Evolutionary conservation across 495 filamentous ascomycete genomes (phyloP), one percentile per base, ranked within the genome.

Genomic region (Aspergillus affinis): DNA sequence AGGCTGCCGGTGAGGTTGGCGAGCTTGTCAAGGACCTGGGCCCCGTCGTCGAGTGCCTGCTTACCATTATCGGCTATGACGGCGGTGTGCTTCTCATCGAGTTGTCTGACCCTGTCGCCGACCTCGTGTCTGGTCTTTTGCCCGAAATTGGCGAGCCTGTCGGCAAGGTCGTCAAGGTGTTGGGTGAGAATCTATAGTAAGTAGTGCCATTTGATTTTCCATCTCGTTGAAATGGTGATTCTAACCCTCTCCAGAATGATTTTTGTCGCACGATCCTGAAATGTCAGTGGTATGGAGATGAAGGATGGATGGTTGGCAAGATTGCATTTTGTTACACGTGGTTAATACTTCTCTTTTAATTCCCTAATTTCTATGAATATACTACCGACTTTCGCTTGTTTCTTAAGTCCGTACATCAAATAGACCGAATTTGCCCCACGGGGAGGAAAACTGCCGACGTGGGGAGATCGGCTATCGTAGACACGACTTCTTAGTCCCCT

Each of bases 21-120:
- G 64, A 60, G 15, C 61, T 71, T 23, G 8, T 71, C 58, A 29
- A 53, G 0, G 65, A 66, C 27, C 49, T 71, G 9, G 65, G 62
- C 36, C 61, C 57, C 21, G 56, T 60, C 27, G 52, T 68, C 15
- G 65, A 66, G 56, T 65, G 65, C 59, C 55, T 66, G 26, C 57
- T 71, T 29, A 66, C 64, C 26, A 52, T 68, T n/a, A 41, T 68
- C 10, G 68, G 64, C 26, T 52, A 68, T n/a, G 68, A 68, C 41
- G 51, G 52, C 32, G 51, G 55, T 9, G 48, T 60, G 32, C 61
- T 68, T 12, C 68, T 71, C 7, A 44, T 71, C 53, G 26, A 57
- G 26, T 59, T 71, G 27, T 60, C 61, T 30, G 63, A 65, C 41
- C 60, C 61, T 44, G 50, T 69, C 32, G 65, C 69, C 12, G 64